phyloP scores from a whole-genome alignment of 371 early-diverging fungal genomes.

The Batrachochytrium dendrobatidis region DNA sequence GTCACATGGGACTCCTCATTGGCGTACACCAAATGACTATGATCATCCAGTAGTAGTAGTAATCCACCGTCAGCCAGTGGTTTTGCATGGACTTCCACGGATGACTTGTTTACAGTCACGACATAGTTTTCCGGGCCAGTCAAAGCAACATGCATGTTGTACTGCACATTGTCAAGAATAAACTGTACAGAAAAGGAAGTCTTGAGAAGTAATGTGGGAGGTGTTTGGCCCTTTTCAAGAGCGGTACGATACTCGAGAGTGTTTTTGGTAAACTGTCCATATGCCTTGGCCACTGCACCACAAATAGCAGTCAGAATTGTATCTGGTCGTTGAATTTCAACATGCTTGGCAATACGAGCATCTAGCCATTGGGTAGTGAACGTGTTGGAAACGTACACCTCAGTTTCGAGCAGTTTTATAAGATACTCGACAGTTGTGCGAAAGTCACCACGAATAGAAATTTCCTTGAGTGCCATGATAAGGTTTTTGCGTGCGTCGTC shows the following conservation, averaged over 20 bases:
- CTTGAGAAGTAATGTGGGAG: conserved; percentile 63
- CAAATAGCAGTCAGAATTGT: conserved; percentile 81
- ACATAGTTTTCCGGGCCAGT: conserved; percentile 76
- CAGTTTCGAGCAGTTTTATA: conserved; percentile 85
- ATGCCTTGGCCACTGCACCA: conserved; percentile 87
- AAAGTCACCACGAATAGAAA: conserved; percentile 97
- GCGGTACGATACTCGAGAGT: conserved; percentile 67
- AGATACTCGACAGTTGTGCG: conserved; percentile 97
- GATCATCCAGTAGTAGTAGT: conserved; percentile 82
- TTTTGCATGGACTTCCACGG: conserved; percentile 72
- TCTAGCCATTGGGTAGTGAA: conserved; percentile 97
- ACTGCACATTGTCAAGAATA: conserved; percentile 82
- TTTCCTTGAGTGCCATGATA: conserved; percentile 93
- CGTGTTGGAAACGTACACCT: conserved; percentile 80
- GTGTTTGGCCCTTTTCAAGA: conserved; percentile 83
- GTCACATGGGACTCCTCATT: conserved; percentile 85
- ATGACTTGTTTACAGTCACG: conserved; percentile 71
- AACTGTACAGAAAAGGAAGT: conserved; percentile 77
- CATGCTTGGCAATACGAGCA: conserved; percentile 76
- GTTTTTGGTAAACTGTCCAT: conserved; percentile 51
- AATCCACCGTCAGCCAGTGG: conserved; percentile 87
- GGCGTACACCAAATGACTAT: conserved; percentile 82
- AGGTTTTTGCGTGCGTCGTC: conserved; percentile 90
- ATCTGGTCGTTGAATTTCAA: conserved; percentile 89
- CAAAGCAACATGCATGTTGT: conserved; percentile 73